phyloP scores from a whole-genome alignment of 2,329 filamentous ascomycete genomes.

The Rhynchosporium agropyri region DNA sequence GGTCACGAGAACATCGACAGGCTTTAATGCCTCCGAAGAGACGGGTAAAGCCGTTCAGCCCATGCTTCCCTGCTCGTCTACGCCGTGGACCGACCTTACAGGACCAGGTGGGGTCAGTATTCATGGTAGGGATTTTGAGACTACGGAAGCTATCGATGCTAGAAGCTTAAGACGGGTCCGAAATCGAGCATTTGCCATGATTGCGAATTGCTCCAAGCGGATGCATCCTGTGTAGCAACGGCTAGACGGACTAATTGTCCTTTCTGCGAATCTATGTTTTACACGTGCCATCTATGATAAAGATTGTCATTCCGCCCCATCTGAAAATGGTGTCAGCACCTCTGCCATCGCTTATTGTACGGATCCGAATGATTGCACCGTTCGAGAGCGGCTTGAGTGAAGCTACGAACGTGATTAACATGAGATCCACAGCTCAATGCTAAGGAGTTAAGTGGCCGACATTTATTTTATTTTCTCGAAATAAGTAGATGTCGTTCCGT shows the following conservation, averaged over 20 bases:
- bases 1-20: constrained; percentile 37
- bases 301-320: no score
- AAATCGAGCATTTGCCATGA: not conserved
- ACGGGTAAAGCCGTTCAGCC: constrained; percentile 35
- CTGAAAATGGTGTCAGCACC: no score
- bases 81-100: constrained; percentile 19
- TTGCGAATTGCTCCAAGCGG: constrained; percentile 3
- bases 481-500: constrained; percentile 9
- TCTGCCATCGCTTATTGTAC: constrained; percentile 6
- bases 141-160: not conserved
- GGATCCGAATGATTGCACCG: not conserved
- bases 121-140: not conserved
- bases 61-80: constrained; percentile 9
- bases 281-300: not conserved
- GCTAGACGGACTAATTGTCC: not conserved
- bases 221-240: not conserved
- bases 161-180: not conserved
- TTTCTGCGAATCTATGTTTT: not conserved
- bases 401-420: constrained; percentile 1
- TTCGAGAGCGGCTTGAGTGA: constrained; percentile 5
- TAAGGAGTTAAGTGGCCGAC: constrained; percentile 9
- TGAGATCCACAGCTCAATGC: not conserved
- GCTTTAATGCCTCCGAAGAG: constrained; percentile 26
- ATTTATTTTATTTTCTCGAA: not conserved
- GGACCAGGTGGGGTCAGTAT: constrained; percentile 23